Evolutionary conservation across 148 eudicot genomes (phyloP), one percentile per base, ranked within the genome.

Genomic region (Rhododendron molle): DNA sequence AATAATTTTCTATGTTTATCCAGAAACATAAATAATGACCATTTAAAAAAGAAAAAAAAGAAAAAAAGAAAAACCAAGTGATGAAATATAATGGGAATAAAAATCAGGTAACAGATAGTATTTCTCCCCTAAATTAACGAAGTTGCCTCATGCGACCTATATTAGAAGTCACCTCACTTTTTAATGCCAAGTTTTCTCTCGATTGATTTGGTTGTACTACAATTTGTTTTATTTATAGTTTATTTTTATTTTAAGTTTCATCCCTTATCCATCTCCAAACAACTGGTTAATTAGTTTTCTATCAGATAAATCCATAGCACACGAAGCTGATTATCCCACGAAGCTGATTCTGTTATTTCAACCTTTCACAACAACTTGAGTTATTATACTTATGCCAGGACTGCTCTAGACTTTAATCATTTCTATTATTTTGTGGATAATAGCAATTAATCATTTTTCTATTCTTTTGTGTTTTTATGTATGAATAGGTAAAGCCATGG

Each of bases 401-500:
- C 69, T 60, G 23, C 10, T 60, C 10, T 5, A 16, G 26, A 20
- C 26, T 60, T 60, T 4, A 54, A 54, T 60, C 20, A 34, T 34
- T 34, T 34, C 36, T 34, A 34, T 34, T 34, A 34, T 34, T 34
- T 34, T 34, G 21, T 21, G 10, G 8, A 60, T n/a, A 62, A n/a
- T 62, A 62, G 71, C 28, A 9, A 23, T 20, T 14, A 85, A 73
- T 32, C 23, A 73, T 46, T 46, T 73, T 7, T 5, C 18, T 40
- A 18, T 40, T 7, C 44, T 20, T 15, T 30, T 36, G 8, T 20
- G 3, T 20, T 18, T 46, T 20, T 43, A 43, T 43, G 44, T 11
- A 47, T 10, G 13, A 9, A 92, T 83, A 96, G 99, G 99, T 82
- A 96, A 92, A 87, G 97, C 99, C 8, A 85, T 96, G 86, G 89